These are phyloP conservation scores for Eutrema yunnanense DNA, from an alignment of 345 rosid species.

Conservation along the genomic window DNA sequence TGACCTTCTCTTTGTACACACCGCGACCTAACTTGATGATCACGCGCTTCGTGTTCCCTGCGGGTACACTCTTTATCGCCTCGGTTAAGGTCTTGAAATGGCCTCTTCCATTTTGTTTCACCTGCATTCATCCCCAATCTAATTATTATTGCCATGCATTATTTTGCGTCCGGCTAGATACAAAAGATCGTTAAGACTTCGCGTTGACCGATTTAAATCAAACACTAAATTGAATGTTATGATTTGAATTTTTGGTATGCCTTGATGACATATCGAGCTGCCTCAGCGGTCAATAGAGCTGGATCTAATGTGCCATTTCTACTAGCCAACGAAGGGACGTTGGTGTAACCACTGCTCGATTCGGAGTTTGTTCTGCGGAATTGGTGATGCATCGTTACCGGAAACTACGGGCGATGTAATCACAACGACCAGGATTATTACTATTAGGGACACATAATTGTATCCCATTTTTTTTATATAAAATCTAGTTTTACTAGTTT, in stretches of 20 bases:
- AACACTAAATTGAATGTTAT: neutral
- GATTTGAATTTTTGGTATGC: neutral
- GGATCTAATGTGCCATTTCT: slow-evolving; percentile 9
- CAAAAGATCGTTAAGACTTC: neutral
- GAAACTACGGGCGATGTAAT: slow-evolving; percentile 19
- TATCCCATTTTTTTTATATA: slow-evolving; percentile 2
- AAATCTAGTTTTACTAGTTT: neutral
- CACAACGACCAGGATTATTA: slow-evolving; percentile 12
- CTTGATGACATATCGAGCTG: slow-evolving; percentile 18
- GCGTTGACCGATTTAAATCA: neutral
- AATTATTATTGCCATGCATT: too few species aligned
- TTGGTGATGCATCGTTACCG: slow-evolving; percentile 21
- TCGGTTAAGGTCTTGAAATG: slow-evolving; percentile 39
- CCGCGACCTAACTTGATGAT: slow-evolving; percentile 48
- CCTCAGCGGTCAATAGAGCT: slow-evolving; percentile 16
- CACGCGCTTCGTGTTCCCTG: slow-evolving; percentile 44
- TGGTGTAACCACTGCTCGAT: slow-evolving; percentile 25
- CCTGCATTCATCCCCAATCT: slow-evolving; percentile 27
- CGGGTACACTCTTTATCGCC: slow-evolving; percentile 44
- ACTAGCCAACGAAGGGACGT: slow-evolving; percentile 22
- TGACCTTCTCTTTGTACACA: slow-evolving; percentile 51
- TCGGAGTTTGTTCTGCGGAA: slow-evolving; percentile 8
- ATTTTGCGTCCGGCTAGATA: too few species aligned
- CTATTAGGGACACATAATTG: slow-evolving; percentile 13
- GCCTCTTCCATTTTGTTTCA: slow-evolving; percentile 43